Conservation (phyloP, 1,284 basidiomycete genomes). For the Inonotus obliquus region DNA sequence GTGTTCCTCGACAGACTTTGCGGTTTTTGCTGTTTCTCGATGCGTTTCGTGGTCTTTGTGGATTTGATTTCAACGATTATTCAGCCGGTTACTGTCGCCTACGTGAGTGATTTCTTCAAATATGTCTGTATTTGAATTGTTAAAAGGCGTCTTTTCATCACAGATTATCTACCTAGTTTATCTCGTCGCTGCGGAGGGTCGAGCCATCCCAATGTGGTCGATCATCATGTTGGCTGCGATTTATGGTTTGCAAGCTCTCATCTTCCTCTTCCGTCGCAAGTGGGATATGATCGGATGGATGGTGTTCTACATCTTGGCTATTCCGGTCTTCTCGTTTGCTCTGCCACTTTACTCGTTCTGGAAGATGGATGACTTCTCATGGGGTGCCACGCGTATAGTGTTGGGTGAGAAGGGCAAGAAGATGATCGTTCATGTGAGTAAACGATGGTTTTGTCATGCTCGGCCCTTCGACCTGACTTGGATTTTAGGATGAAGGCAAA, state of each 20-base stretch:
- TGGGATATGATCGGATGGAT: slow-evolving; percentile 99
- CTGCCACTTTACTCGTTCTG: slow-evolving; percentile 97
- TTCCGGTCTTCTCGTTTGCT: slow-evolving; percentile 89
- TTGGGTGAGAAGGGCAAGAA: slow-evolving; percentile 95
- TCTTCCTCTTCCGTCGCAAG: slow-evolving; percentile 83
- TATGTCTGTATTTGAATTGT: not conserved
- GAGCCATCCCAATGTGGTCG: slow-evolving; percentile 71
- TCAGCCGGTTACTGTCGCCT: slow-evolving; percentile 90
- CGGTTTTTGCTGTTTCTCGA: slow-evolving; percentile 97
- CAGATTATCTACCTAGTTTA: slow-evolving; percentile 88
- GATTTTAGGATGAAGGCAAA: slow-evolving; percentile 86
- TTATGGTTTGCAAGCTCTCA: slow-evolving; percentile 86
- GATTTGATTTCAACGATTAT: slow-evolving; percentile 86
- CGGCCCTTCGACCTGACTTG: not conserved
- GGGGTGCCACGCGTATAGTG: slow-evolving; percentile 94
- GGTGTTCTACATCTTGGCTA: slow-evolving; percentile 92
- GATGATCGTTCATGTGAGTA: slow-evolving; percentile 84
- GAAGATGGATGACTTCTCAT: slow-evolving; percentile 99
- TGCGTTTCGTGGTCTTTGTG: slow-evolving; percentile 97
- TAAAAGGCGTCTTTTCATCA: slow-evolving; percentile 18
- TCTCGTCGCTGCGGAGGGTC: slow-evolving; percentile 58
- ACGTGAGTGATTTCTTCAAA: slow-evolving; percentile 53
- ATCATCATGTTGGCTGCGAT: slow-evolving; percentile 91
- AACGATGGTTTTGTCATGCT: not conserved
- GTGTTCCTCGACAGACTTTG: slow-evolving; percentile 91